These are phyloP conservation scores for Eucalyptus cloeziana DNA, from an alignment of 345 rosid species.

Conservation along the genomic window DNA sequence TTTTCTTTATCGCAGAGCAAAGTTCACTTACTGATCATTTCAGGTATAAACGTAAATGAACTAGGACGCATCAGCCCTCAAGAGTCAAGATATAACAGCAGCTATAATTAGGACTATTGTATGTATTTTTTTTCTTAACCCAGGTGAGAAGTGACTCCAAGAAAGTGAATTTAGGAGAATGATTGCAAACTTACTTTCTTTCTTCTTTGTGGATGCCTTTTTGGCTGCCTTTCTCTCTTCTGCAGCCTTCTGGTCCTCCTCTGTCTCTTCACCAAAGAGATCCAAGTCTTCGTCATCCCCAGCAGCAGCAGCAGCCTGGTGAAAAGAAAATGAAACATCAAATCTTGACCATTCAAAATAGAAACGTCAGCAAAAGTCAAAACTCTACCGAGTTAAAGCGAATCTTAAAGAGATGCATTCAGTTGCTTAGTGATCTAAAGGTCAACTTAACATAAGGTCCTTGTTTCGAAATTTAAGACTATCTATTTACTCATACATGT, in stretches of 20 bases:
- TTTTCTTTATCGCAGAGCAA: not conserved
- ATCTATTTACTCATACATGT: not conserved
- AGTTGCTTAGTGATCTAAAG: not conserved
- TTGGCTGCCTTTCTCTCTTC: slow-evolving; percentile 83
- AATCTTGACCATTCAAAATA: not conserved
- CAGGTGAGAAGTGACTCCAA: not conserved
- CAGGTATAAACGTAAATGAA: not conserved
- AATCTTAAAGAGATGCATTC: not conserved
- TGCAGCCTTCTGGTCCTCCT: slow-evolving; percentile 89
- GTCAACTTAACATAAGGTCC: not conserved
- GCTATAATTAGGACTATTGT: not conserved
- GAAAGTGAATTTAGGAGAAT: not conserved
- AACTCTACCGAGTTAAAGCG: not conserved
- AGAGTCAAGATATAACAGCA: not conserved
- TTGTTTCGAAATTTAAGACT: not conserved
- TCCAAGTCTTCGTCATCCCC: slow-evolving; percentile 76
- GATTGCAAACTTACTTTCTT: not conserved
- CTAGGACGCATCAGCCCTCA: not conserved
- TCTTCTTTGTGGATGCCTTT: slow-evolving; percentile 20
- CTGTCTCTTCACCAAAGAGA: slow-evolving; percentile 93
- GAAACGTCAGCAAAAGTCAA: not conserved
- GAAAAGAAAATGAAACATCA: not conserved
- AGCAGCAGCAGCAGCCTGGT: slow-evolving; percentile 35
- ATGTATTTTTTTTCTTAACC: not conserved
- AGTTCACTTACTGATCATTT: not conserved